Conservation (phyloP, 768 basidiomycete species). For the Russula olivacea region DNA sequence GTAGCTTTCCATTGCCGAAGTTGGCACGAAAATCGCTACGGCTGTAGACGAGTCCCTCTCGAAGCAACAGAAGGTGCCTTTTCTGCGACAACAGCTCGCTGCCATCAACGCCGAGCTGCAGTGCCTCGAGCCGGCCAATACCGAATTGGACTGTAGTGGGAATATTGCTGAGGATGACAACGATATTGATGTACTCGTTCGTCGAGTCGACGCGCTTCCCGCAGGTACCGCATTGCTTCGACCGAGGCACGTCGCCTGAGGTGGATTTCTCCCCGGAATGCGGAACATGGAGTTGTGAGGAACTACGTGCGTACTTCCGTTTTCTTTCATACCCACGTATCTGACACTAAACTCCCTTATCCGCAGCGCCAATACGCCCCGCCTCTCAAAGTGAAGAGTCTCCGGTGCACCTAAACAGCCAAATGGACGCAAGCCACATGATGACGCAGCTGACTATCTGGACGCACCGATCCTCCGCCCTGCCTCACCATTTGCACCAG, state of each 20-base stretch:
- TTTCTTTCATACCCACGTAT: neutral
- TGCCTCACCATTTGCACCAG: slow-evolving; percentile 44
- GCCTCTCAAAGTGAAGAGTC: neutral
- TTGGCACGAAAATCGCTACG: slow-evolving; percentile 71
- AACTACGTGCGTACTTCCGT: slow-evolving; percentile 54
- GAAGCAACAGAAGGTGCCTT: slow-evolving; percentile 83
- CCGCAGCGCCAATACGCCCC: slow-evolving; percentile 17
- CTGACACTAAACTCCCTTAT: slow-evolving; percentile 14
- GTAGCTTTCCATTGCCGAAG: slow-evolving; percentile 66
- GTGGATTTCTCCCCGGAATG: slow-evolving; percentile 83
- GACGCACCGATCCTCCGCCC: slow-evolving; percentile 56
- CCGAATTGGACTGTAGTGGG: neutral
- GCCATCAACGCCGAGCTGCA: too few species aligned
- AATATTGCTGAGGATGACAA: slow-evolving; percentile 52
- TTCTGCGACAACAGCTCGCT: slow-evolving; percentile 75
- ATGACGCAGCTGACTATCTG: slow-evolving; percentile 40
- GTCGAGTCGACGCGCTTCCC: slow-evolving; percentile 68
- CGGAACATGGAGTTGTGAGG: slow-evolving; percentile 84
- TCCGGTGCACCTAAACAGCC: neutral
- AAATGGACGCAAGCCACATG: neutral
- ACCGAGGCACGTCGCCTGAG: slow-evolving; percentile 80
- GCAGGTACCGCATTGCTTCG: slow-evolving; percentile 65
- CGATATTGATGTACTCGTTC: slow-evolving; percentile 70
- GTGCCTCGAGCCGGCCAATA: slow-evolving; percentile 34
- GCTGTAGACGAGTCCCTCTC: slow-evolving; percentile 78